phyloP scores from a whole-genome alignment of 169 alveolate species.

The Eimeria maxima region DNA sequence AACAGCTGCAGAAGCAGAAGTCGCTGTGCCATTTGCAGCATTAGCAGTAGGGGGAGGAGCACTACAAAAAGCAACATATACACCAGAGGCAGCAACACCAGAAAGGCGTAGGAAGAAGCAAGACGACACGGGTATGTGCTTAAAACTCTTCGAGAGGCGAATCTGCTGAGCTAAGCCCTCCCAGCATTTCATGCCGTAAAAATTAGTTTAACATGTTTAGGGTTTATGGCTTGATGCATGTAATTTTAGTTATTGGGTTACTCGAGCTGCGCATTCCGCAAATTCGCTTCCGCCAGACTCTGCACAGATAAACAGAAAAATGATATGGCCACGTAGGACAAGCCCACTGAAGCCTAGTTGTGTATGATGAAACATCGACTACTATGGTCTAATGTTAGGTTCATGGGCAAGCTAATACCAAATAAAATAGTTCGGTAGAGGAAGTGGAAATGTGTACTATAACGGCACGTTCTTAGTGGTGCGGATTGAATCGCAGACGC shows the following conservation, averaged over 20 bases:
- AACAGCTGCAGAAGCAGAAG: neutral
- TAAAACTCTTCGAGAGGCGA: no score
- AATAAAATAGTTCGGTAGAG: neutral
- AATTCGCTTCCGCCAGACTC: conserved; percentile 53
- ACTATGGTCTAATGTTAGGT: neutral
- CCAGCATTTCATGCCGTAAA: neutral
- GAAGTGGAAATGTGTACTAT: neutral
- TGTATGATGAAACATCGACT: no score
- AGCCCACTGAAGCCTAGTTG: neutral
- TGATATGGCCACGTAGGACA: neutral
- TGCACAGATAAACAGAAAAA: neutral
- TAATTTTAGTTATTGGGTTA: neutral
- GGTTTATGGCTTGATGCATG: neutral
- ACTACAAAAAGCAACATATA: no score
- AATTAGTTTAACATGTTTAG: neutral
- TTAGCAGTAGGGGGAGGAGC: neutral
- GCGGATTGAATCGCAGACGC: no score
- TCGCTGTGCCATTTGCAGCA: neutral
- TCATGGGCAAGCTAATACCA: neutral
- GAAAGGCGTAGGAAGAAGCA: neutral
- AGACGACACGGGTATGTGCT: neutral
- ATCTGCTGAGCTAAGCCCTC: neutral
- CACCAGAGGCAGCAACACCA: neutral
- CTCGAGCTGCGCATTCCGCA: conserved; percentile 46
- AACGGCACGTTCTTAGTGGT: no score